phyloP scores from a whole-genome alignment of 2,329 filamentous ascomycete species.

The Ophiostoma novo-ulmi region DNA sequence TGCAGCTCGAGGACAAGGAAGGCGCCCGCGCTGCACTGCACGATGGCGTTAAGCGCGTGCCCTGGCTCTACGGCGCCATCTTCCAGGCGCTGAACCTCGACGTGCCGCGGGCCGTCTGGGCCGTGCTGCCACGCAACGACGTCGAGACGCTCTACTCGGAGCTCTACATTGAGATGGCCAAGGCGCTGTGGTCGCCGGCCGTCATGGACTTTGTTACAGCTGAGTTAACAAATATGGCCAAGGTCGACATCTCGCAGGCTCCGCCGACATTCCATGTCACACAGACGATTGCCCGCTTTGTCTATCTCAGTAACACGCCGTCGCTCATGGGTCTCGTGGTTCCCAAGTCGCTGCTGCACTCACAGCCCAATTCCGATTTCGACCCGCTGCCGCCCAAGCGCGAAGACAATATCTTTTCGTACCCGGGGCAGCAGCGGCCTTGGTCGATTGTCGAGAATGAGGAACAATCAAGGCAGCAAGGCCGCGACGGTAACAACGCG shows the following conservation, averaged over 20 bases:
- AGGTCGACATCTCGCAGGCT: conserved; percentile 37
- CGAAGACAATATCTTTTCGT: conserved; percentile 48
- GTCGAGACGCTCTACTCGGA: conserved; percentile 65
- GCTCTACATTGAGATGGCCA: conserved; percentile 69
- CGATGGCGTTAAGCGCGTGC: conserved; percentile 64
- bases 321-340: conserved; percentile 65
- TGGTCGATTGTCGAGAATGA: conserved; percentile 36
- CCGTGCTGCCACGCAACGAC: conserved; percentile 59
- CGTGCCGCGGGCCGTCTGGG: conserved; percentile 78
- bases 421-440: conserved; percentile 40
- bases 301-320: conserved; percentile 71
- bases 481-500: background rate
- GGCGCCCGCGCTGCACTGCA: conserved; percentile 61
- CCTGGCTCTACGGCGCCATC: conserved; percentile 78
- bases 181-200: conserved; percentile 69
- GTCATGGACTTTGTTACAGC: background rate
- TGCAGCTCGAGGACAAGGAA: conserved; percentile 61
- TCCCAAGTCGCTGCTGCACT: conserved; percentile 58
- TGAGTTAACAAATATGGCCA: background rate
- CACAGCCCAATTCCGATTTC: conserved; percentile 66
- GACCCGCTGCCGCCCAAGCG: conserved; percentile 73
- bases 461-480: conserved; percentile 11
- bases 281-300: conserved; percentile 62
- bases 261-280: conserved; percentile 38
- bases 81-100: conserved; percentile 77